Conservation (phyloP, 176 grass and related monocot genomes). For the Themeda triandra region DNA sequence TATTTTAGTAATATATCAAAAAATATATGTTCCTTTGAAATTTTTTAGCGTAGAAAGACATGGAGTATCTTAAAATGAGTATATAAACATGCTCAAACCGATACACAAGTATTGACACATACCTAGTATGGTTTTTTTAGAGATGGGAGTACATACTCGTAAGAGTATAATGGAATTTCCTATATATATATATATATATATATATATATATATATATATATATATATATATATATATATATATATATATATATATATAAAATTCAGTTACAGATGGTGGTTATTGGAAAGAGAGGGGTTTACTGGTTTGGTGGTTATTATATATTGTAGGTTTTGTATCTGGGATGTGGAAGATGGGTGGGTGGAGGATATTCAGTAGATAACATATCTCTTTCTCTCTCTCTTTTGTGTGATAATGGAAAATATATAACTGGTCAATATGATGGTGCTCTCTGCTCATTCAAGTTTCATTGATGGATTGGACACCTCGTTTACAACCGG, state of each 20-base stretch:
- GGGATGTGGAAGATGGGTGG: neutral
- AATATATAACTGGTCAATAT: neutral
- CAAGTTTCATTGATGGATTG: neutral
- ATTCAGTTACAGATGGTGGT: neutral
- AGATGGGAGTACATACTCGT: too few species aligned
- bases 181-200: too few species aligned
- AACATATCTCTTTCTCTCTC: slow-evolving; percentile 11
- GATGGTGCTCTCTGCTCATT: neutral
- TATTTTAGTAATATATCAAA: too few species aligned
- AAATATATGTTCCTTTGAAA: too few species aligned
- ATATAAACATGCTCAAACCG: too few species aligned
- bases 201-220: too few species aligned
- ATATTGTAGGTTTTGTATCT: neutral
- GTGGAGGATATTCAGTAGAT: slow-evolving; percentile 39
- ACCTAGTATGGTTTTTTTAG: too few species aligned
- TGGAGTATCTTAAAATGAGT: too few species aligned
- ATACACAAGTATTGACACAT: too few species aligned
- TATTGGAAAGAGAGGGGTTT: slow-evolving; percentile 2
- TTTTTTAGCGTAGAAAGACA: too few species aligned
- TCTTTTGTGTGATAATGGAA: neutral
- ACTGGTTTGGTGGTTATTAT: neutral
- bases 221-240: too few species aligned
- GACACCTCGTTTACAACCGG: neutral
- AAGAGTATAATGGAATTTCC: too few species aligned
- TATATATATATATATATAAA: neutral